Conservation (phyloP, 768 basidiomycete species). For the Tephrocybe sp. region DNA sequence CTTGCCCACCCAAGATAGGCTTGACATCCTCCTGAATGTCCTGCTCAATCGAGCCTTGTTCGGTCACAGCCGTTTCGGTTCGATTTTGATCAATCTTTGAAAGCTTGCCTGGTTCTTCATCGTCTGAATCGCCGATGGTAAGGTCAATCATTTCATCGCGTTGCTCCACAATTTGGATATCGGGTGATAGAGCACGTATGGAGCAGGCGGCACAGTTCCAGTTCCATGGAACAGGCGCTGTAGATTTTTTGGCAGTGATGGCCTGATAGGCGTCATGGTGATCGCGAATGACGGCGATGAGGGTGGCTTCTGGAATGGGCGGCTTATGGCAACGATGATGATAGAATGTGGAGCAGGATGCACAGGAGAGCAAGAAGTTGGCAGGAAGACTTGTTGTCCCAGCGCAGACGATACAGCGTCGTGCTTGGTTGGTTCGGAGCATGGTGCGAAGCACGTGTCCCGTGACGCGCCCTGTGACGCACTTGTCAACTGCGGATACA, state of each 20-base stretch:
- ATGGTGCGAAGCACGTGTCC: too few species aligned
- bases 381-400: conserved; percentile 19
- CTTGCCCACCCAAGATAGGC: not conserved
- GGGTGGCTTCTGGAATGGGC: conserved; percentile 28
- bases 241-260: not conserved
- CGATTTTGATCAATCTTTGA: not conserved
- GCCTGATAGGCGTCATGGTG: not conserved
- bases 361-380: conserved; percentile 35
- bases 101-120: not conserved
- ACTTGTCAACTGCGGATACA: conserved; percentile 4
- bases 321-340: conserved; percentile 42
- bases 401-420: conserved; percentile 22
- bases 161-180: not conserved
- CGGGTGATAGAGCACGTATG: not conserved
- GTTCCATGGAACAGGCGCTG: not conserved
- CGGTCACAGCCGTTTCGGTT: not conserved
- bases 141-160: conserved; percentile 1
- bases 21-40: not conserved
- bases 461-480: too few species aligned
- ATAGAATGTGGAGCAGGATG: conserved; percentile 27
- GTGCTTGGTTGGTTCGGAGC: not conserved
- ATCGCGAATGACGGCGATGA: conserved; percentile 17
- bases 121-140: conserved; percentile 5
- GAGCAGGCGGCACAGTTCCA: conserved; percentile 25
- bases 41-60: not conserved